These are phyloP conservation scores for Calonectria crousiana DNA, from an alignment of 2,329 filamentous ascomycete species.

Conservation along the genomic window DNA sequence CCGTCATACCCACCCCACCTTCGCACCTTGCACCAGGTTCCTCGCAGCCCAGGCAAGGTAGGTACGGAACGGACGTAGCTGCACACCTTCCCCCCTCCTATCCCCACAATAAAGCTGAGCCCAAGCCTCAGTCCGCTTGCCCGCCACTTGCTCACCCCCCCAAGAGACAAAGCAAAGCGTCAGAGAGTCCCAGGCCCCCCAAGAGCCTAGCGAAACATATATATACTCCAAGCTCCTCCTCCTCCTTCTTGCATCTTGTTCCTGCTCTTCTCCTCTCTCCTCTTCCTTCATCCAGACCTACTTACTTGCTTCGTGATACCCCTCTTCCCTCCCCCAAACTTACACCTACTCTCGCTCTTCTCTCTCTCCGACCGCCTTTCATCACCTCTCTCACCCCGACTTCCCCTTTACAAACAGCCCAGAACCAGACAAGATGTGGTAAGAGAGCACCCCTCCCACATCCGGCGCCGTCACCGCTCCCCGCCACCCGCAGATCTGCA, in stretches of 20 bases:
- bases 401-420: slow-evolving; percentile 24
- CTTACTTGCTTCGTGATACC: slow-evolving; percentile 47
- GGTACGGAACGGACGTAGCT: slow-evolving; percentile 9
- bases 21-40: slow-evolving; percentile 11
- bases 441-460: slow-evolving; percentile 30
- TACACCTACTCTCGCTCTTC: slow-evolving; percentile 36
- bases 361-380: slow-evolving; percentile 34
- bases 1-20: slow-evolving; percentile 43
- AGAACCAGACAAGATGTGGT: slow-evolving; percentile 45
- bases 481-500: background rate
- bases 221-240: slow-evolving; percentile 42
- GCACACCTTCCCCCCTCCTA: slow-evolving; percentile 22
- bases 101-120: slow-evolving; percentile 32
- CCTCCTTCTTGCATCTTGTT: slow-evolving; percentile 32
- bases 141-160: slow-evolving; percentile 19
- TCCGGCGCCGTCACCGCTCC: slow-evolving; percentile 31
- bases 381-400: slow-evolving; percentile 12
- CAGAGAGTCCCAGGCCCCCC: slow-evolving; percentile 20
- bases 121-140: slow-evolving; percentile 29
- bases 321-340: slow-evolving; percentile 33
- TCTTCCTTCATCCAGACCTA: slow-evolving; percentile 37
- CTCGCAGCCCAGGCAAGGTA: slow-evolving; percentile 21
- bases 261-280: slow-evolving; percentile 40
- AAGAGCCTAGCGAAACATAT: slow-evolving; percentile 31
- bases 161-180: slow-evolving; percentile 21